Percentiles rank a stretch among this genome's conserved stretches.
phyloP scores from a whole-genome alignment of 2,329 filamentous ascomycete genomes.

The Rhinocladiella mackenziei region DNA sequence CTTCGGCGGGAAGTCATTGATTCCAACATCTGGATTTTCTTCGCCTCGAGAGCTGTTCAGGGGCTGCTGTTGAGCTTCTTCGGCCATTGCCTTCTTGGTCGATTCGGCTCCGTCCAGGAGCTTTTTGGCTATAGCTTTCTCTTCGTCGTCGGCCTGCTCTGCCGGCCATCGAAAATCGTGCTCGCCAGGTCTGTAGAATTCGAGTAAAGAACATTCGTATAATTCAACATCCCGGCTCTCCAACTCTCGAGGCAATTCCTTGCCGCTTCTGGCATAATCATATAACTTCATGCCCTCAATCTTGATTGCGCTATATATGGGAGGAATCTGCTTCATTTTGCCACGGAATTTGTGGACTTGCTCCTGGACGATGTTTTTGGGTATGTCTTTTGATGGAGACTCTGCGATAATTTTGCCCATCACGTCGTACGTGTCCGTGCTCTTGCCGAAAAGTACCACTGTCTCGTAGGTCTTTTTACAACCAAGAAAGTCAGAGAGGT shows the following conservation, averaged over 20 bases:
- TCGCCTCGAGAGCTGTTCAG: conserved; percentile 15
- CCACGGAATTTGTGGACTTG: conserved; percentile 72
- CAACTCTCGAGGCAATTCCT: conserved; percentile 79
- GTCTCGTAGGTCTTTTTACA: conserved; percentile 95
- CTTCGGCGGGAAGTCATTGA: conserved; percentile 21
- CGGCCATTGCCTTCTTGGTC: conserved; percentile 11
- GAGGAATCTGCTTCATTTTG: conserved; percentile 82
- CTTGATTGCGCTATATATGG: conserved; percentile 87
- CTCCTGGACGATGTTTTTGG: conserved; percentile 70
- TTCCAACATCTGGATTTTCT: conserved; percentile 15
- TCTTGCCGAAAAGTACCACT: conserved; percentile 81
- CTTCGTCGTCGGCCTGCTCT: conserved; percentile 69
- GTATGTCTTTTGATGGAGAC: conserved; percentile 65
- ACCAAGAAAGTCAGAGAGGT: conserved; percentile 69
- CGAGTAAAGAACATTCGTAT: conserved; percentile 69
- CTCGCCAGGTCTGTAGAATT: conserved; percentile 76
- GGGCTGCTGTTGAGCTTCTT: not conserved
- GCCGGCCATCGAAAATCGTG: conserved; percentile 77
- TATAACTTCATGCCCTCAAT: conserved; percentile 93
- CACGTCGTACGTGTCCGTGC: conserved; percentile 87
- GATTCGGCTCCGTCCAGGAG: conserved; percentile 43
- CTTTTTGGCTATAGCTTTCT: conserved; percentile 72
- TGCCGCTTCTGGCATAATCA: conserved; percentile 89
- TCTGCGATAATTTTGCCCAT: conserved; percentile 76
- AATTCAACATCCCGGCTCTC: conserved; percentile 76